Evolutionary conservation across 1,284 basidiomycete genomes (phyloP), one percentile per base, ranked within the genome.

Genomic region (Apiotrichum laibachii): DNA sequence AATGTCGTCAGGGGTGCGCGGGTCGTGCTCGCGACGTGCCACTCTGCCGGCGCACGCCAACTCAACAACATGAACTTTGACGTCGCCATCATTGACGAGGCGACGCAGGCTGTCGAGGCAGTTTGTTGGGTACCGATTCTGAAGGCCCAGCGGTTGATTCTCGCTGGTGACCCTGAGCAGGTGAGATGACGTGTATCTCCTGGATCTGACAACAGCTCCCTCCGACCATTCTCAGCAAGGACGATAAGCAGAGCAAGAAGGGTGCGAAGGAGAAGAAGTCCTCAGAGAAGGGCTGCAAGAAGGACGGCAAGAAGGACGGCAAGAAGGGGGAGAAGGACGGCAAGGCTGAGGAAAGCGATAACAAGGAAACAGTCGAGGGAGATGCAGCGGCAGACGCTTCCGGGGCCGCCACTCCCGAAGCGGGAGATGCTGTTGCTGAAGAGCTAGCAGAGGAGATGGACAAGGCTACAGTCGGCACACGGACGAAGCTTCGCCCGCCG

Each of bases 101-200:
- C 92, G 0, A 97, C 94, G 0, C 95, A 98, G 76, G 94, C 92
- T 3, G 75, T 96, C n/a, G 94, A 98, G 78, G 89, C 92, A 10
- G 90, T 92, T 4, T 97, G 94, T 77, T 97, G 95, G 93, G 86
- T 97, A 35, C 93, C 95, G 0, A 89, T 97, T 53, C 84, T 95
- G 72, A 93, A 92, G 76, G 71, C 77, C 19, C 87, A 86, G 75
- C 94, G 92, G 71, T 81, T 96, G 50, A 89, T 97, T 13, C 80
- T 97, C 7, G 92, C 92, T 1, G 89, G 92, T 0, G 89, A 94
- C 76, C 91, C 91, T 0, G 87, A 89, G 83, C 92, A 93, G 77
- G 75, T 75, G 43, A 40, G 67, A 62, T 7, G 5, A 6, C 33
- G 3, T 12, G n/a, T n/a, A 16, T 11, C 16, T 5, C 22, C n/a